Base-by-base conservation (phyloP, 208 protist genomes). In the Crithidia bombi region DNA sequence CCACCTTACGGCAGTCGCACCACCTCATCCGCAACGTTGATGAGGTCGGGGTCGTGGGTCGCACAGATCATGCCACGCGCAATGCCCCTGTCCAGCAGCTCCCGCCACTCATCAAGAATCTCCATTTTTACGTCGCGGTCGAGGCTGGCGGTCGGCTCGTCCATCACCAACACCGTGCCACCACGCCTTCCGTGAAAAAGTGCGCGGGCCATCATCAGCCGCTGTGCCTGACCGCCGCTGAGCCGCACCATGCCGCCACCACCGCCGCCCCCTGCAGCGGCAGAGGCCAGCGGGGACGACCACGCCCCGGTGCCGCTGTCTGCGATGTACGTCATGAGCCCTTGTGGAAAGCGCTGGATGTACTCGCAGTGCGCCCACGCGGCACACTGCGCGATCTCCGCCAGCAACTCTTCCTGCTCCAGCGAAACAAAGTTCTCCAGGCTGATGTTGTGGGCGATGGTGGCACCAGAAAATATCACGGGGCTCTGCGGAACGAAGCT, bases 381-480 rank as follows among this genome's bases (percentile, higher is more conserved):
- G 11, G 77, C 67, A 55, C 82, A 90, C 32, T 57, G 38, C 52
- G 59, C 71, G 5, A 87, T 79, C 38, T 75, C 56, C 2, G 52
- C 51, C 38, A 92, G 59, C 47, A 90, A 47, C 2, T 43, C 51
- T 19, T 70, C 65, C 62, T 87, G 70, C 55, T 76, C 75, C 5
- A 91, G 46, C 2, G 89, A 87, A 11, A 92, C 59, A 43, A 56
- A 76, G 51, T 76, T 79, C 50, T 77, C 66, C n/a, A 94, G 73
- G 65, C 83, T 86, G 41, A 94, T 81, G 71, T 94, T 94, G 65
- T 94, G 86, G 17, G 86, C 89, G 67, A 94, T 86, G 26, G 89
- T 87, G 56, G 88, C 79, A 21, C 84, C 86, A 17, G 75, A 52
- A 46, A 94, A 87, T 43, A 94, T 72, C 21, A 79, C 79, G 10